These are phyloP conservation scores for Barnettozyma wickerhamii DNA, from an alignment of 805 yeast genomes.

Conservation along the genomic window DNA sequence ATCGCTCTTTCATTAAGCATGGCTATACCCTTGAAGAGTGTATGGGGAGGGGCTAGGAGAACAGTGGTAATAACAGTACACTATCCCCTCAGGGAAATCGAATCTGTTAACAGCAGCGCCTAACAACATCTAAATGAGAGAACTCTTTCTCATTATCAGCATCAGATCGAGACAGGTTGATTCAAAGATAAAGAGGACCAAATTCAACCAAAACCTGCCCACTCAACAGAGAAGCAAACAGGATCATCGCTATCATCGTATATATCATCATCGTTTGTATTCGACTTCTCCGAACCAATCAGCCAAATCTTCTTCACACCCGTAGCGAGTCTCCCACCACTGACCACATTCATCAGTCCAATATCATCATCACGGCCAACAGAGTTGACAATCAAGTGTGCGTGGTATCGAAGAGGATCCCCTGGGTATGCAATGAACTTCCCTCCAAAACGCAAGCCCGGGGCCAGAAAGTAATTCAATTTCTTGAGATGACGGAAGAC, in stretches of 20 bases:
- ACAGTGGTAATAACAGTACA: no score
- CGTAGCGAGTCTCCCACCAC: slow-evolving; percentile 90
- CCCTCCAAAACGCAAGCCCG: slow-evolving; percentile 92
- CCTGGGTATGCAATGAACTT: slow-evolving; percentile 90
- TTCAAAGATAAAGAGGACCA: no score
- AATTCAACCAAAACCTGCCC: slow-evolving; percentile 90
- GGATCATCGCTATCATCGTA: slow-evolving; percentile 25
- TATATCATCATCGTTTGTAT: slow-evolving; percentile 13
- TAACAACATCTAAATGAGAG: no score
- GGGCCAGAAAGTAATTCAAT: slow-evolving; percentile 55
- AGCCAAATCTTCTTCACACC: slow-evolving; percentile 87
- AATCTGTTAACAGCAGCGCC: no score
- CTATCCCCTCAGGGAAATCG: no score
- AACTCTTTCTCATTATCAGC: no score
- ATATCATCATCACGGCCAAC: slow-evolving; percentile 46
- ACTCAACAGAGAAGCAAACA: slow-evolving; percentile 71
- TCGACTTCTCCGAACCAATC: slow-evolving; percentile 36
- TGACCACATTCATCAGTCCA: slow-evolving; percentile 55
- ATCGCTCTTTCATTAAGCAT: no score
- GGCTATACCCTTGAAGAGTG: no score
- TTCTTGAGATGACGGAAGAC: slow-evolving; percentile 17
- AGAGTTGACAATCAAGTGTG: slow-evolving; percentile 70
- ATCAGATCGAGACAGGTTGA: no score
- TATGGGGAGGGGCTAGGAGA: no score
- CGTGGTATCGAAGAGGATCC: slow-evolving; percentile 86